Evolutionary conservation across 2,329 filamentous ascomycete species (phyloP), one percentile per base, ranked within the genome.

Genomic region (Fusarium sp.): DNA sequence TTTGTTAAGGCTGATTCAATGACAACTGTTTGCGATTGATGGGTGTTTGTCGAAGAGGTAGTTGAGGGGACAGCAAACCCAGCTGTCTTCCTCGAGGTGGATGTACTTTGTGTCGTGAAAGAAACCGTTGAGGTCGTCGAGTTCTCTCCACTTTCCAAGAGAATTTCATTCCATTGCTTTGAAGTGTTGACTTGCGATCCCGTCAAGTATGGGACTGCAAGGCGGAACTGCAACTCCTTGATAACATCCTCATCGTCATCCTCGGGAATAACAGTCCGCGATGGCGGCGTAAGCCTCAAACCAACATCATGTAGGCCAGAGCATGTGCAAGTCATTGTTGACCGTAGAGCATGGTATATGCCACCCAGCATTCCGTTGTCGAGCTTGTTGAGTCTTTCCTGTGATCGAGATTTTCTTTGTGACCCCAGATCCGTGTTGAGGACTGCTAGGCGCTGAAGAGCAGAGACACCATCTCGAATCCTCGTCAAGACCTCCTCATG

Each of bases 121-220:
- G 48, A 44, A 3, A 30, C 13, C 5, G 13, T 10, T 0, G 44
- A 20, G 7, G 1, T 35, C 28, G 33, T 18, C 0, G 8, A 2
- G 6, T 5, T 3, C 4, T 35, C 26, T 4, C 18, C 14, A 7
- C 14, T 51, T 14, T 16, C 30, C 11, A 64, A 5, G 10, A 64
- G 26, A 7, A 64, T 48, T 9, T 53, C 61, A 35, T 53, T 61
- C 61, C 61, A 64, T n/a, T 61, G 61, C 14, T 39, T 64, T 1
- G 38, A 31, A 1, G 31, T 4, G 4, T 30, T 15, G 2, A 11
- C 24, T 6, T 24, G 26, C 0, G 47, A 45, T 12, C 3, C 18
- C 1, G 10, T 2, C 2, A 28, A 0, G 11, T 61, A 30, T 1
- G 61, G 51, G 4, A 65, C 8, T 1, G 57, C 57, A 14, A 65